Base-by-base conservation (phyloP, 2,329 filamentous ascomycete genomes). In the Trichoderma atroviride region DNA sequence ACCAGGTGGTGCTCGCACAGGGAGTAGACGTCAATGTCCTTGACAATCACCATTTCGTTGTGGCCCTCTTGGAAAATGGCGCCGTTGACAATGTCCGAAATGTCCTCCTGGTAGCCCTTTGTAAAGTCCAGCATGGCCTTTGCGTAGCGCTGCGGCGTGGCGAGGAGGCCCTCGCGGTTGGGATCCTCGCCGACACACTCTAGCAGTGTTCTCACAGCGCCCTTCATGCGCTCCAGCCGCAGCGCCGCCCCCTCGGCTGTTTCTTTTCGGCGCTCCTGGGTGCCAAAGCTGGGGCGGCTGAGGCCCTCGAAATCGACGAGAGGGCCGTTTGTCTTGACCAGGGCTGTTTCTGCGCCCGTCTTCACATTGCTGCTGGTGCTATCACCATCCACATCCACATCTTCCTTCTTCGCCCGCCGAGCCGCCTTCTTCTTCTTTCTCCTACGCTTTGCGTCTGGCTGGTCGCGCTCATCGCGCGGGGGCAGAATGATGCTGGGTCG, bases 1-100 rank as follows among this genome's bases (percentile, higher is more conserved):
- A 99, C 95, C 78, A 99, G 87, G 78, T 99, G 96, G 79, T 99
- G 96, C 83, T 99, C 96, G 84, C 96, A 99, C 55, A 98, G 84
- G 72, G 92, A 95, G 80, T 94, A 97, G 14, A 98, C 88, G 78
- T 97, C 94, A 76, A 99, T 98, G 77, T 98, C 94, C 82, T 97
- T 97, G 70, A 99, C 93, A 76, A 98, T 97, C 35, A 99, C 94
- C 83, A 99, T 88, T 81, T 99, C 96, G 76, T 97, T 96, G 78
- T 98, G 95, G 72, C 95, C 93, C 79, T 98, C 96, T 76, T 97
- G 91, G 81, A 99, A 99, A 66, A 98, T 92, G 22, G 96, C 96
- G 68, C 91, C 88, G 79, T 98, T 98, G 71, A 98, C 92, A 73
- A 98, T 92, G 78, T 97, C 92, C 71, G 89, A 86, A 67, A 97